Evolutionary conservation across 805 yeast species (phyloP).

Genomic region (Yarrowia sp.): DNA sequence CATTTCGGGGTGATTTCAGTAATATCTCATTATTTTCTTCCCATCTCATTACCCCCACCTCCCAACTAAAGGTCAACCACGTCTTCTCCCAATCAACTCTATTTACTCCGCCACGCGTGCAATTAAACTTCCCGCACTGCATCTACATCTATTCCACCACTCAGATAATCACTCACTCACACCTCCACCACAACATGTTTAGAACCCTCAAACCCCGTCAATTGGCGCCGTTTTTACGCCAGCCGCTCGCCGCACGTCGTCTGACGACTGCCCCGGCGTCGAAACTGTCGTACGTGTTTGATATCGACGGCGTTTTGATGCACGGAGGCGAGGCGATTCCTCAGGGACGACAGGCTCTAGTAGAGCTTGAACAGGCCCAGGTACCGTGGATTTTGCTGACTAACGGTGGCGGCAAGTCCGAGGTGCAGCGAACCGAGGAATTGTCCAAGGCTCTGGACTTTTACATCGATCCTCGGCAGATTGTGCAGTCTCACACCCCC

Average conservation of each 20-base stretch:
- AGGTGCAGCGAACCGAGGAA: conserved; percentile 53
- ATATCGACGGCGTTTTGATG: conserved; percentile 81
- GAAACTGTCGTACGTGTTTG: conserved; percentile 14
- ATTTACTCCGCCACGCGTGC: background rate
- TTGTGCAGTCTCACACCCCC: conserved; percentile 88
- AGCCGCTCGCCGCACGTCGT: background rate
- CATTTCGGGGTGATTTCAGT: too few relatives aligned
- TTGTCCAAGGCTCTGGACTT: conserved; percentile 48
- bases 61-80: too few relatives aligned
- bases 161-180: background rate
- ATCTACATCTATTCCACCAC: background rate
- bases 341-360: conserved; percentile 59
- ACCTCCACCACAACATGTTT: background rate
- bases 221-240: background rate
- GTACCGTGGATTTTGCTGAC: conserved; percentile 83
- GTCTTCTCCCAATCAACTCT: too few relatives aligned
- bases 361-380: conserved; percentile 48
- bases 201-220: background rate
- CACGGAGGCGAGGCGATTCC: conserved; percentile 68
- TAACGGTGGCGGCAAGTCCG: conserved; percentile 85
- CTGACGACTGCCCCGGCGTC: background rate
- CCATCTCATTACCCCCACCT: too few relatives aligned
- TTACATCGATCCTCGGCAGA: conserved; percentile 48
- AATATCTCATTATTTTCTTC: too few relatives aligned
- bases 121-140: background rate